A percentile compares a stretch with the other conserved stretches of the same genome.
These are phyloP conservation scores for Plenodomus lindquistii DNA, from an alignment of 2,329 filamentous ascomycete species.

Conservation along the genomic window DNA sequence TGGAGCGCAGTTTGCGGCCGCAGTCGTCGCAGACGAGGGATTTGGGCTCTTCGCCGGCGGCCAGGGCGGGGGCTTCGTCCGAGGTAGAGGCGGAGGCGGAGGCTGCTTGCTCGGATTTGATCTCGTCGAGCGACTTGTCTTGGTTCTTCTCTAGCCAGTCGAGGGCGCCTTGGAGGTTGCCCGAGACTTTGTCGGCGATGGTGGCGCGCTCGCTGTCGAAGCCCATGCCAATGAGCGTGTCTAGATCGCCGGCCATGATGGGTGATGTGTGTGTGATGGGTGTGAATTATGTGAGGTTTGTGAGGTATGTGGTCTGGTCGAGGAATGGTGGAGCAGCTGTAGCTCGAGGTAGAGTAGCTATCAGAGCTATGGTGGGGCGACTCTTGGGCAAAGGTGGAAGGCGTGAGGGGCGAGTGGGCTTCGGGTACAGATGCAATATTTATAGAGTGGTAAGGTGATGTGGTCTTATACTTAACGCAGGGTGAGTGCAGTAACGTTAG, in stretches of 20 bases:
- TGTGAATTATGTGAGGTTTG: background rate
- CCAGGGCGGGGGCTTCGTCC: constrained; percentile 65
- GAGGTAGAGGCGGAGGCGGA: constrained; percentile 37
- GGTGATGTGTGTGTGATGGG: constrained; percentile 6
- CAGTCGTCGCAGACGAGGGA: constrained; percentile 95
- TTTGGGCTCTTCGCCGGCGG: constrained; percentile 71
- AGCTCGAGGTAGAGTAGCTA: background rate
- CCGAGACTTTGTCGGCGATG: constrained; percentile 81
- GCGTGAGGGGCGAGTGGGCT: background rate
- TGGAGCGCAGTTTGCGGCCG: constrained; percentile 83
- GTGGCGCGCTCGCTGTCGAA: constrained; percentile 84
- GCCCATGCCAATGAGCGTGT: constrained; percentile 68
- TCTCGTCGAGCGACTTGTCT: constrained; percentile 82
- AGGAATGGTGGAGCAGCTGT: background rate
- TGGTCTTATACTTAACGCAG: constrained; percentile 4
- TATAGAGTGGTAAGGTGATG: constrained; percentile 7
- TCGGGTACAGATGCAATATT: background rate
- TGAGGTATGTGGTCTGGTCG: constrained; percentile 4
- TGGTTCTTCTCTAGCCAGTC: constrained; percentile 95
- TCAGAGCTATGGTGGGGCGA: background rate
- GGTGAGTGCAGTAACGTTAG: constrained; percentile 11
- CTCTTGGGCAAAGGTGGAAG: background rate
- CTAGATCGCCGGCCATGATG: constrained; percentile 58
- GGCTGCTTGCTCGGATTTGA: constrained; percentile 57
- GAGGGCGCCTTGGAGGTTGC: constrained; percentile 81